A percentile compares a stretch with the other conserved stretches of the same genome.
phyloP scores from a whole-genome alignment of 1,284 basidiomycete genomes.

The Trichosporon sp. region DNA sequence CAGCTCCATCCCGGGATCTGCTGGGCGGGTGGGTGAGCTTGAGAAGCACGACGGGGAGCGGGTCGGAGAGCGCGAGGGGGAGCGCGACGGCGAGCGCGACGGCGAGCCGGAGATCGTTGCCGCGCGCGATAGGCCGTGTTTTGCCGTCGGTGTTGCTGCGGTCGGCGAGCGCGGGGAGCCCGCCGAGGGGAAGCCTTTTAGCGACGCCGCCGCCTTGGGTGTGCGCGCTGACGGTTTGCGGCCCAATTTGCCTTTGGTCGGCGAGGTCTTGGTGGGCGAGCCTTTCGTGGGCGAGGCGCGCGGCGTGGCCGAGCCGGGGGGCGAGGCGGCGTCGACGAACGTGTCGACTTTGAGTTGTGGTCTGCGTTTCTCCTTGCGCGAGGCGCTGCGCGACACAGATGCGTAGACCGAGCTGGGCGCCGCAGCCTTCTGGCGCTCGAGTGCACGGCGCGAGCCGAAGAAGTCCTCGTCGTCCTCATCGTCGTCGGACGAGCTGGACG shows the following conservation, averaged over 20 bases:
- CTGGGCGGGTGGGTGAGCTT: no score
- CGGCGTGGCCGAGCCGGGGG: not conserved
- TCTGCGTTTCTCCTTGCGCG: not conserved
- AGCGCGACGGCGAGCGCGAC: not conserved
- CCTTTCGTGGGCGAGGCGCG: not conserved
- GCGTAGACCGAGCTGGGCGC: not conserved
- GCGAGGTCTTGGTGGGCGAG: not conserved
- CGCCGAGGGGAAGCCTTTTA: no score
- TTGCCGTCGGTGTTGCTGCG: no score
- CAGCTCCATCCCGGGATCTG: not conserved
- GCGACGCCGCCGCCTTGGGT: no score
- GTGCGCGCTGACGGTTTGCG: no score
- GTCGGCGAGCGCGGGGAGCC: not conserved
- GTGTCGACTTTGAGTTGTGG: not conserved
- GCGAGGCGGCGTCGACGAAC: not conserved
- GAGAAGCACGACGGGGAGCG: not conserved
- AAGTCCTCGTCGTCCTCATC: not conserved
- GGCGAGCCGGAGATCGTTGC: not conserved
- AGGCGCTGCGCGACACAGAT: not conserved
- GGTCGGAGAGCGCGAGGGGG: not conserved
- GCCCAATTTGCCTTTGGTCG: not conserved
- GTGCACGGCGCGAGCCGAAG: not conserved
- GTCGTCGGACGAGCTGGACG: not conserved
- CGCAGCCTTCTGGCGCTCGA: not conserved
- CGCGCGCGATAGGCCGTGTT: no score